phyloP scores from a whole-genome alignment of 805 yeast genomes.

The Kuraishia ogatae region DNA sequence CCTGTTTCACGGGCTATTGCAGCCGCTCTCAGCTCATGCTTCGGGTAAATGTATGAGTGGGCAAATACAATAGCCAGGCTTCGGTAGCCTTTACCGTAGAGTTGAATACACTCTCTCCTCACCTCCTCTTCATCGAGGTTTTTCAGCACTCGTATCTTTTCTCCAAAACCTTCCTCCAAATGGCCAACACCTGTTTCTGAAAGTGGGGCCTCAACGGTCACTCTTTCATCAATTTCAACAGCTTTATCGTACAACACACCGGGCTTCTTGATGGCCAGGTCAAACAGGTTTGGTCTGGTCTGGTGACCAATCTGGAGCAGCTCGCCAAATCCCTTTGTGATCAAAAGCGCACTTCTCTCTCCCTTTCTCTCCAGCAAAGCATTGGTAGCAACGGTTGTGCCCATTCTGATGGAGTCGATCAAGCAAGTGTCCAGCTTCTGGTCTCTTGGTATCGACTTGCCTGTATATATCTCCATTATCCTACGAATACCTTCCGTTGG shows the following conservation, averaged over 20 bases:
- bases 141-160: conserved; percentile 26
- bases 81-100: conserved; percentile 18
- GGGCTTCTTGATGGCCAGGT: conserved; percentile 64
- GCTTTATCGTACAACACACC: conserved; percentile 67
- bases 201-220: conserved; percentile 45
- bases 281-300: conserved; percentile 85
- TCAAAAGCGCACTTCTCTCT: conserved; percentile 73
- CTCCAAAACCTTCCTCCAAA: conserved; percentile 24
- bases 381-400: conserved; percentile 94
- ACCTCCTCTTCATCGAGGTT: conserved; percentile 19
- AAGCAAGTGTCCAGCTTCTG: conserved; percentile 49
- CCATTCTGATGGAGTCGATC: conserved; percentile 73
- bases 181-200: neutral
- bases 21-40: conserved; percentile 39
- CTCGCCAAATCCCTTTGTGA: conserved; percentile 85
- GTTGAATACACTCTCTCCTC: conserved; percentile 11
- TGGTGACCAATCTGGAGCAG: conserved; percentile 82
- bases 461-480: conserved; percentile 53
- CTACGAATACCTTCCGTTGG: conserved; percentile 88
- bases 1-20: conserved; percentile 56
- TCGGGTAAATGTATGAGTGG: conserved; percentile 27
- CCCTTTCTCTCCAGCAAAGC: conserved; percentile 92
- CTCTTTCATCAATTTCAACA: conserved; percentile 82
- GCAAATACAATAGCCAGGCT: conserved; percentile 26
- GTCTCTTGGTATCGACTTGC: conserved; percentile 47